Percentiles rank a stretch among this genome's conserved stretches.
Conservation (phyloP, 129 eudicot genomes). For the Kitagawia praeruptora region DNA sequence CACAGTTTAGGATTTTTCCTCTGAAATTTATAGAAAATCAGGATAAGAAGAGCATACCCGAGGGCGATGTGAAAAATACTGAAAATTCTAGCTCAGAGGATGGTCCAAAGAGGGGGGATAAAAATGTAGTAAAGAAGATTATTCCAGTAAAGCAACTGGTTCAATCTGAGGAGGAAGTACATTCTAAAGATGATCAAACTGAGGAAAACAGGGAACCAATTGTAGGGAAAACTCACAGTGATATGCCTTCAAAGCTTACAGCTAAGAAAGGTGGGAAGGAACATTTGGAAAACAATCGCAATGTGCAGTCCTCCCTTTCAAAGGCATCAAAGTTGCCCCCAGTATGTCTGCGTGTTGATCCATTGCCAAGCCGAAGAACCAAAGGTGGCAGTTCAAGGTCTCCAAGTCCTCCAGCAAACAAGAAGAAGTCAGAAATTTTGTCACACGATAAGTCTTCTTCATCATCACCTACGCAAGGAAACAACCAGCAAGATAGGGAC, state of each 20-base stretch:
- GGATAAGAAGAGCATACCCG: slow-evolving; percentile 1
- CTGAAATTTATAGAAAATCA: background rate
- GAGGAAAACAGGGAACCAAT: background rate
- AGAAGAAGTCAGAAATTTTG: slow-evolving; percentile 19
- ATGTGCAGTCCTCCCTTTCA: slow-evolving; percentile 24
- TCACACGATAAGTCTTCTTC: slow-evolving; percentile 7
- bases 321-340: slow-evolving; percentile 70
- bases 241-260: slow-evolving; percentile 19
- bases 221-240: slow-evolving; percentile 1
- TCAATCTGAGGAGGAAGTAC: slow-evolving; percentile 15
- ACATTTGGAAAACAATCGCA: background rate
- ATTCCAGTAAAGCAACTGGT: slow-evolving; percentile 45
- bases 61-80: background rate
- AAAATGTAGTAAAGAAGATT: slow-evolving; percentile 19
- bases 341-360: slow-evolving; percentile 82
- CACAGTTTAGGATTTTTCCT: background rate
- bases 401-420: slow-evolving; percentile 60
- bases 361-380: slow-evolving; percentile 41
- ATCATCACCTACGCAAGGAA: background rate
- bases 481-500: background rate
- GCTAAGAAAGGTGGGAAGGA: slow-evolving; percentile 9
- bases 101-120: slow-evolving; percentile 9
- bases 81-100: slow-evolving; percentile 13
- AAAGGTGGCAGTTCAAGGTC: slow-evolving; percentile 37
- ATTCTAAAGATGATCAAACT: background rate